These are phyloP conservation scores for Podaxis sp. DNA, from an alignment of 768 basidiomycete species.

Conservation along the genomic window DNA sequence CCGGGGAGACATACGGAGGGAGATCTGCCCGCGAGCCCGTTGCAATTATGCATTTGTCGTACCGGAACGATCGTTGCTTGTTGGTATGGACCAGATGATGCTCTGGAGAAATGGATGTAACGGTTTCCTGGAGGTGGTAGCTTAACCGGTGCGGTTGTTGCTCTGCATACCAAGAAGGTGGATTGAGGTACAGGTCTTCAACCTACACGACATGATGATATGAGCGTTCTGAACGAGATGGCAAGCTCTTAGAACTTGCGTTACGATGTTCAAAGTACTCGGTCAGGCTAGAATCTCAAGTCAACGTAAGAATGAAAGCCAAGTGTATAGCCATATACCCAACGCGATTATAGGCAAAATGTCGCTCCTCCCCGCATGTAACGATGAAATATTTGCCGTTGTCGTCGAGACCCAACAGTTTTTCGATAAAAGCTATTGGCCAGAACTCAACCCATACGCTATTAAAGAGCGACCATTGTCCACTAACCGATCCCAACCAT, in stretches of 20 bases:
- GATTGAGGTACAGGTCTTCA: conserved; percentile 57
- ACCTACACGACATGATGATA: conserved; percentile 23
- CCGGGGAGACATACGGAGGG: conserved; percentile 49
- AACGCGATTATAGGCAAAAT: conserved; percentile 55
- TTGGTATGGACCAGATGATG: conserved; percentile 42
- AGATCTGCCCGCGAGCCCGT: conserved; percentile 66
- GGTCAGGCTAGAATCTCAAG: conserved; percentile 29
- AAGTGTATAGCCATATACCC: conserved; percentile 23
- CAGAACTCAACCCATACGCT: background rate
- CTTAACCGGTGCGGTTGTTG: conserved; percentile 53
- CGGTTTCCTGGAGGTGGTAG: conserved; percentile 47
- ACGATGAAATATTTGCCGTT: conserved; percentile 44
- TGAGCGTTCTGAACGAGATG: background rate
- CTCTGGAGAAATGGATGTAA: conserved; percentile 32
- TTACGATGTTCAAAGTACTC: conserved; percentile 61
- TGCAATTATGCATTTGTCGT: conserved; percentile 63
- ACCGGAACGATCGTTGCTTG: conserved; percentile 39
- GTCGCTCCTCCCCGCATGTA: conserved; percentile 55
- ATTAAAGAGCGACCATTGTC: too few relatives aligned
- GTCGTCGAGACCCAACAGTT: conserved; percentile 54
- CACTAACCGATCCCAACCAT: conserved; percentile 56
- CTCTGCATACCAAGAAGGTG: conserved; percentile 50
- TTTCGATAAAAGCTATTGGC: conserved; percentile 59
- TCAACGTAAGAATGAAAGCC: background rate
- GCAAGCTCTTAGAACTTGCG: conserved; percentile 10